Conservation (phyloP, 148 eudicot genomes). For the Vaccinium myrtillus region DNA sequence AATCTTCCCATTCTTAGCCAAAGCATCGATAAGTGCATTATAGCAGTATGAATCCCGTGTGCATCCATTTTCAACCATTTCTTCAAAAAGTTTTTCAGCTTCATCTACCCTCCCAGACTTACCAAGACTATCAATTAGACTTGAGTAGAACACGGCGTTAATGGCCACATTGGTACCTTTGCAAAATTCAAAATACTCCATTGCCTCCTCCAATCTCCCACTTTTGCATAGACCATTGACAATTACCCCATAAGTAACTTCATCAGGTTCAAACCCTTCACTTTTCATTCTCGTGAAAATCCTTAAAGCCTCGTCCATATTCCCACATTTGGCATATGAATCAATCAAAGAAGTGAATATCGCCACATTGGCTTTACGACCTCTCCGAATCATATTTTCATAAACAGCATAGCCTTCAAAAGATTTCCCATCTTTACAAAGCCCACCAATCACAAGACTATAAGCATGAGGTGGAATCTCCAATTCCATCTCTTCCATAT, state of each 20-base stretch:
- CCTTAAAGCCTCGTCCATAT: conserved; percentile 64
- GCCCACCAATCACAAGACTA: conserved; percentile 86
- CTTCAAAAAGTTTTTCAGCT: conserved; percentile 72
- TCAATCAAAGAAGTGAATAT: conserved; percentile 80
- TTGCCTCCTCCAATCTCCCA: conserved; percentile 80
- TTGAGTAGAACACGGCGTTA: conserved; percentile 67
- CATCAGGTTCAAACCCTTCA: conserved; percentile 74
- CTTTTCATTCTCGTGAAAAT: conserved; percentile 62
- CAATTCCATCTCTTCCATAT: conserved; percentile 73
- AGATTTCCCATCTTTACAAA: conserved; percentile 79
- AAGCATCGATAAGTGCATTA: conserved; percentile 79
- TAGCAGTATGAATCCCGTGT: conserved; percentile 91
- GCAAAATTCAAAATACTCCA: conserved; percentile 60
- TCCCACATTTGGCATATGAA: conserved; percentile 59
- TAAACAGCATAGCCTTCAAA: conserved; percentile 61
- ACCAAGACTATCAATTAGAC: conserved; percentile 87
- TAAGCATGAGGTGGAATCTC: conserved; percentile 87
- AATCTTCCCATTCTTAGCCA: conserved; percentile 54
- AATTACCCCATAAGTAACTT: conserved; percentile 82
- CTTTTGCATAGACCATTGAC: conserved; percentile 78
- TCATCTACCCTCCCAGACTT: conserved; percentile 78
- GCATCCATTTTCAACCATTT: conserved; percentile 74
- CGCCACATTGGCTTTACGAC: conserved; percentile 73
- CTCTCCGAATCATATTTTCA: conserved; percentile 59
- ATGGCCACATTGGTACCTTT: conserved; percentile 42